Evolutionary conservation across 1,284 basidiomycete species (phyloP), one percentile per base, ranked within the genome.

Genomic region (Porogramme epimiltina): DNA sequence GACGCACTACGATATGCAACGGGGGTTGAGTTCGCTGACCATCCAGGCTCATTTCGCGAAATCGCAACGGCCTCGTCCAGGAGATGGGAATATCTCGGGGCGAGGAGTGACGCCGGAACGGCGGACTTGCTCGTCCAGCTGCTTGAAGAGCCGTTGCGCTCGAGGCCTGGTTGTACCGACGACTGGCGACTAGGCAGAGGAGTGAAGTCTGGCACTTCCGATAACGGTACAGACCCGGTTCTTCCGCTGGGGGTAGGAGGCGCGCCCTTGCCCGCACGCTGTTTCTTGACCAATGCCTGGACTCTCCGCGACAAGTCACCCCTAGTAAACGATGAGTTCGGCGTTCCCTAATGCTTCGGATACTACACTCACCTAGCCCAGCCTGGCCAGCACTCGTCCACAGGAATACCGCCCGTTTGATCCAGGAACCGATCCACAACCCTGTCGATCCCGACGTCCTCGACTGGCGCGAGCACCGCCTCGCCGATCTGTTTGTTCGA

Each of bases 271-370:
- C 84, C 83, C 1, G 73, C 65, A 11, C 77, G 75, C 60, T 88
- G 88, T 60, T 86, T 88, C 56, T 76, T 80, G 62, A 80, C 73
- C 34, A 91, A 66, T 1, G 87, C 82, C 15, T 71, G 70, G 3
- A 78, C 73, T 37, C 89, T 77, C 51, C 77, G 70, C 39, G 78
- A 54, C 25, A 91, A 62, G 47, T 76, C 74, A 19, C 79, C 75
- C 43, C 88, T 90, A 51, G 5, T 39, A 46, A 25, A 44, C 16
- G 34, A 47, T 54, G 28, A 58, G 49, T 26, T 31, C 13, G 37
- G 40, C 18, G 3, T 16, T 18, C 1, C 19, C n/a, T 24, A 20
- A 36, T 20, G 18, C 45, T 31, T 31, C 36, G 18, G 16, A 47
- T 11, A 23, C 47, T 24, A 15, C 9, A 57, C 77, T 34, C 63